These are phyloP conservation scores for Leccinum disarticulatum DNA, from an alignment of 768 basidiomycete genomes.

Conservation along the genomic window DNA sequence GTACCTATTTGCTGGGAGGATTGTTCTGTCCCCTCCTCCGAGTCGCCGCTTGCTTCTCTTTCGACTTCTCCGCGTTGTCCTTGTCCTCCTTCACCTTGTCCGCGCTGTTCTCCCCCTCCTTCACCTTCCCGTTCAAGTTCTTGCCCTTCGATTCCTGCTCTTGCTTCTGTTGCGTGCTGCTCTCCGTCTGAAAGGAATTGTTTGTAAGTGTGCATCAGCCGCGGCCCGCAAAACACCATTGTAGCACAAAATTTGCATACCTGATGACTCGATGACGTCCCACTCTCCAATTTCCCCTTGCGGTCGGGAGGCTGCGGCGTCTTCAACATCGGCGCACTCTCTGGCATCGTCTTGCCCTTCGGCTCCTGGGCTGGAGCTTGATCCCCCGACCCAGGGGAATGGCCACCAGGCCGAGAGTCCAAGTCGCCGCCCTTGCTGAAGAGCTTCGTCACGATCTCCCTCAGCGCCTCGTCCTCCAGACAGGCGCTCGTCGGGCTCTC, in stretches of 20 bases:
- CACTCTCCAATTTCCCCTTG: not conserved
- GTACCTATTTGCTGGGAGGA: not conserved
- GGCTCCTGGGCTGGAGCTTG: constrained; percentile 14
- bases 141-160: not conserved
- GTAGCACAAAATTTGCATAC: constrained; percentile 5
- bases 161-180: not conserved
- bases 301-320: constrained; percentile 15
- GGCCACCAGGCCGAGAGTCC: constrained; percentile 11
- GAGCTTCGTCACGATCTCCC: constrained; percentile 33
- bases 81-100: not conserved
- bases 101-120: not conserved
- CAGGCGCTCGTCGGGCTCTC: constrained; percentile 35
- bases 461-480: constrained; percentile 31
- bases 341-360: not conserved
- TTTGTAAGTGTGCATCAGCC: constrained; percentile 5
- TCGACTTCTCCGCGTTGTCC: not conserved
- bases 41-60: not conserved
- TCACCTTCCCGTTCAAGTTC: not conserved
- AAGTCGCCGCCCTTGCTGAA: constrained; percentile 30
- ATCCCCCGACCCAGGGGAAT: constrained; percentile 16
- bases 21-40: not conserved
- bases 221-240: not conserved
- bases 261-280: not conserved
- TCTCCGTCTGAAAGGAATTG: not conserved
- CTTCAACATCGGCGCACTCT: not conserved